These are phyloP conservation scores for Globisporangium heterothallicum DNA, from an alignment of 352 stramenopile genomes.

Conservation along the genomic window DNA sequence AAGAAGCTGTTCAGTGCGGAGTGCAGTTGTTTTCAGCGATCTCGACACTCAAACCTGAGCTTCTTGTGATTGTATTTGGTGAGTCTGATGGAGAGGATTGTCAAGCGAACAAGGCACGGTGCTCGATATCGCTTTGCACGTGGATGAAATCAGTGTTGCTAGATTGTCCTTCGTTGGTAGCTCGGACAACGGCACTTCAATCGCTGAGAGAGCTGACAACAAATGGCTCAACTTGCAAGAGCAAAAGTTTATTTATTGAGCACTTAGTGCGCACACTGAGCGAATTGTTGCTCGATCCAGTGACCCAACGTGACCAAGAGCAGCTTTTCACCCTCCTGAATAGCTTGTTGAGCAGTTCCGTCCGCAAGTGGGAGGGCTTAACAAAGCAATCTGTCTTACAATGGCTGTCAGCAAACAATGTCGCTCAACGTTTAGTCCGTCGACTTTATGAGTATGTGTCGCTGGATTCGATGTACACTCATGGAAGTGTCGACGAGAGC, in stretches of 20 bases:
- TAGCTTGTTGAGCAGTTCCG: not conserved
- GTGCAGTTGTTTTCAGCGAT: constrained; percentile 8
- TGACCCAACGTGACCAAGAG: not conserved
- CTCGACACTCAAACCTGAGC: not conserved
- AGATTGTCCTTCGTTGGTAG: not conserved
- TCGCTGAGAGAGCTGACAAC: constrained; percentile 1
- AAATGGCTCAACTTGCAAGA: not conserved
- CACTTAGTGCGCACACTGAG: constrained; percentile 20
- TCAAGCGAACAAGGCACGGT: not conserved
- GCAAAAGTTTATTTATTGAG: constrained; percentile 15
- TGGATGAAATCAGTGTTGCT: constrained; percentile 9
- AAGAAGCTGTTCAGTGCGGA: constrained; percentile 11
- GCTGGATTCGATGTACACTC: not conserved
- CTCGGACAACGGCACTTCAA: not conserved
- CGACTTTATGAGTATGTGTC: not conserved
- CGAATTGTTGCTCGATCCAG: constrained; percentile 11
- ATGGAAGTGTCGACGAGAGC: not conserved
- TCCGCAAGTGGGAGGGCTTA: not conserved
- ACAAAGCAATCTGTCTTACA: not conserved
- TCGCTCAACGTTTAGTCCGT: not conserved
- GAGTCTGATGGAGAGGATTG: not conserved
- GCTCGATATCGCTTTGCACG: too few relatives aligned
- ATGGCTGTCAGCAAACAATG: constrained; percentile 2
- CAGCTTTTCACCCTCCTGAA: constrained; percentile 11
- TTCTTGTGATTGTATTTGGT: not conserved